These are phyloP conservation scores for Mallotus nudiflorus DNA, from an alignment of 345 rosid genomes.

Conservation along the genomic window DNA sequence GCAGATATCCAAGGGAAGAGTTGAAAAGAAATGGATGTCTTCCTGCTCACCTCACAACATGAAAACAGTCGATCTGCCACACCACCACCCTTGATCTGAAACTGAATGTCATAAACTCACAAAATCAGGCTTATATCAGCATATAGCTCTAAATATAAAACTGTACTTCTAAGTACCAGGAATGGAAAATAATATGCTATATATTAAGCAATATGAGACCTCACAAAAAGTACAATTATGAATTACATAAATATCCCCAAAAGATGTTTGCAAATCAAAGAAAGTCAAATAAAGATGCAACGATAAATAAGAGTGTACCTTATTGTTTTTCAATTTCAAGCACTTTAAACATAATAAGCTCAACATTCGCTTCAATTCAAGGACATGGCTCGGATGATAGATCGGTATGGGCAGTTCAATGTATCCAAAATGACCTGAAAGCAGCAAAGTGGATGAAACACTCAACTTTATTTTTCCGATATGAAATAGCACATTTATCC, in stretches of 20 bases:
- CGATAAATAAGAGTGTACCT: constrained; percentile 43
- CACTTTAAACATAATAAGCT: constrained; percentile 85
- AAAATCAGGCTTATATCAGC: constrained; percentile 12
- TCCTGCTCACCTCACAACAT: constrained; percentile 76
- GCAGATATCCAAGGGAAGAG: neutral
- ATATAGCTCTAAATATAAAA: neutral
- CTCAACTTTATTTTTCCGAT: constrained; percentile 4
- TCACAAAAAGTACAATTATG: neutral
- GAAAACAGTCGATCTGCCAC: constrained; percentile 68
- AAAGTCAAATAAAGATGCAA: neutral
- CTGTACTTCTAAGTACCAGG: neutral
- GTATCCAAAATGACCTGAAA: constrained; percentile 92
- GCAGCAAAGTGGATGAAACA: constrained; percentile 21
- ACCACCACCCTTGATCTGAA: constrained; percentile 54
- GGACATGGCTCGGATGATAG: constrained; percentile 86
- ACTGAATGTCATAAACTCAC: constrained; percentile 35
- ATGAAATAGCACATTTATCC: neutral
- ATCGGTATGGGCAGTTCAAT: constrained; percentile 79
- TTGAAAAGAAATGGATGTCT: neutral
- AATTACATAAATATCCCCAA: neutral
- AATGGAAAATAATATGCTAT: too few species aligned
- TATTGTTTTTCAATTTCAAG: constrained; percentile 65
- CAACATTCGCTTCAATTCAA: constrained; percentile 69
- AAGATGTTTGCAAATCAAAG: neutral
- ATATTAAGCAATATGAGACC: too few species aligned